A percentile compares a stretch with the other conserved stretches of the same genome.
phyloP scores from a whole-genome alignment of 768 basidiomycete species.

The Lenzites betulinus region DNA sequence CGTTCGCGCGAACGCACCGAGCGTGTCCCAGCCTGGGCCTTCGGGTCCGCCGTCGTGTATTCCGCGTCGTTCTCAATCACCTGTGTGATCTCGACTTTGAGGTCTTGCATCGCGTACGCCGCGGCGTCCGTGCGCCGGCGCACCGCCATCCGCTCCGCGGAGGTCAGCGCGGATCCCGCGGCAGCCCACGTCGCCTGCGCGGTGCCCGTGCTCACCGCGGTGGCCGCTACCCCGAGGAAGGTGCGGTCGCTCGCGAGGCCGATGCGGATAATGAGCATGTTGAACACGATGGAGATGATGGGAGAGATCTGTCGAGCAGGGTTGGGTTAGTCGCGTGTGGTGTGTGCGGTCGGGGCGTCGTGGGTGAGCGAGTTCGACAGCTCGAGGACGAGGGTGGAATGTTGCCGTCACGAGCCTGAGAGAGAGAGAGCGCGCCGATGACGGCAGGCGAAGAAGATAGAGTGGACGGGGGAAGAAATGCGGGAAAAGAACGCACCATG shows the following conservation, averaged over 20 bases:
- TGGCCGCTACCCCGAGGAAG: neutral
- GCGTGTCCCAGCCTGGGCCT: neutral
- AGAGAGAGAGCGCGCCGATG: neutral
- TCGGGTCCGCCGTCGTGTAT: slow-evolving; percentile 1
- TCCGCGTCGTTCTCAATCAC: slow-evolving; percentile 23
- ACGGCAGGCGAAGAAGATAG: neutral
- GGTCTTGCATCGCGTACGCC: slow-evolving; percentile 21
- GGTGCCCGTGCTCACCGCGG: neutral
- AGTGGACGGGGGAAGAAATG: neutral
- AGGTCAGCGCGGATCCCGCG: neutral
- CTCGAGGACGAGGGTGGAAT: neutral
- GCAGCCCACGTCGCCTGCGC: slow-evolving; percentile 4
- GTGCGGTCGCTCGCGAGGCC: slow-evolving; percentile 21
- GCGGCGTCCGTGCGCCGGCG: slow-evolving; percentile 17
- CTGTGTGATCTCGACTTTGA: slow-evolving; percentile 28
- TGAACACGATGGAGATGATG: slow-evolving; percentile 45
- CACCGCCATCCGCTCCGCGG: slow-evolving; percentile 4
- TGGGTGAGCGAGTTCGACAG: neutral
- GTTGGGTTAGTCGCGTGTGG: neutral
- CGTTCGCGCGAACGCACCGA: neutral
- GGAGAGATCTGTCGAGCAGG: slow-evolving; percentile 34
- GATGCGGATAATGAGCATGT: slow-evolving; percentile 45
- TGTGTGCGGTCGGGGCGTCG: neutral
- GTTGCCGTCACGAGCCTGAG: neutral
- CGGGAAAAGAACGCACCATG: slow-evolving; percentile 30